Evolutionary conservation across 2,329 filamentous ascomycete species (phyloP), one percentile per base, ranked within the genome.

Genomic region (Colletotrichum spaethianum): DNA sequence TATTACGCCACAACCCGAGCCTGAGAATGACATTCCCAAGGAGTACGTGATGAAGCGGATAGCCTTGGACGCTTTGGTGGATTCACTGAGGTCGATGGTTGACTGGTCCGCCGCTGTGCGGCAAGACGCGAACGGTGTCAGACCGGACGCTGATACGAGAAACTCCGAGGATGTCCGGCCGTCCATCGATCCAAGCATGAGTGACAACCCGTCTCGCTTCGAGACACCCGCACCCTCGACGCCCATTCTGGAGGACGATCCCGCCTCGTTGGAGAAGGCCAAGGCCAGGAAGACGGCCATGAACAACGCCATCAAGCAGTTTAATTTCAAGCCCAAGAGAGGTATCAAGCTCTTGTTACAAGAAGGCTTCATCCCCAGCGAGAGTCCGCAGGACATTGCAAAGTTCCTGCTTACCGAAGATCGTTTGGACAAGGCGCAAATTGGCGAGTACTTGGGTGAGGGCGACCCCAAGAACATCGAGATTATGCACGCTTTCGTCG

Each of bases 261-360:
- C 96, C 0, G 94, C 92, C 74, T 93, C 98, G 77, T 86, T 99
- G n/a, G 96, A 98, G 78, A 97, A 93, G 81, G 94, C 95, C 67
- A 98, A 98, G 83, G 94, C 95, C 72, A 90, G 93, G 74, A 99
- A 99, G 84, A 98, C 94, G 8, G 96, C 96, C 0, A 84, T 98
- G 73, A 93, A 92, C 63, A 96, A 97, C 77, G 96, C 93, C 2
- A 93, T 98, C 66, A 91, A 92, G 61, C 93, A 94, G 74, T 99
- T 99, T 87, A 99, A 99, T 81, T 98, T 96, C 86, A 99, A 99
- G 81, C 95, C 97, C 0, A 99, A 99, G 82, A 91, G 93, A 71
- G 97, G 96, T 7, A 90, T 99, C 79, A 98, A 98, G 80, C 84
- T 93, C 20, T 83, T 99, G 23, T 80, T 98, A 16, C 89, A 93